Evolutionary conservation across 2,329 filamentous ascomycete genomes (phyloP), one percentile per base, ranked within the genome.

Genomic region (Phaeosphaeriaceae sp.): DNA sequence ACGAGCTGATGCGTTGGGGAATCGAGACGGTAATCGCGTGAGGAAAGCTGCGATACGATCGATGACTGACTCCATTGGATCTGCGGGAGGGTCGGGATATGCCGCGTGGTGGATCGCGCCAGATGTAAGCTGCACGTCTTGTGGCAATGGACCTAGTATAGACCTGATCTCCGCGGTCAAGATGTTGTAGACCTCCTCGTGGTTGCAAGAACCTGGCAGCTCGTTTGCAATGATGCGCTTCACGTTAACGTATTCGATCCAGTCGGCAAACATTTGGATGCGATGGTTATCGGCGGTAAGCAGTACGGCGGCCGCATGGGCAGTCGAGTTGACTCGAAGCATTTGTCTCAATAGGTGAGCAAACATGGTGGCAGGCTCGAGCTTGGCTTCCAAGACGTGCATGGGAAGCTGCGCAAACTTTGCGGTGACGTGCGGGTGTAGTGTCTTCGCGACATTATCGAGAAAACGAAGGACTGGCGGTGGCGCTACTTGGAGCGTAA

Each of bases 251-350:
- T 82, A 82, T 11, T 78, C 87, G 42, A 92, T 88, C 89, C 93
- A 97, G 72, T 99, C 95, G 51, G 90, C 83, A 82, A 95, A 97
- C 95, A 99, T 98, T 71, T 95, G 91, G 65, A 95, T 92, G 54
- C 95, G 88, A 74, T 96, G 96, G 47, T 92, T 91, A 19, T 92
- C 89, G 70, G 94, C 92, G 7, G 92, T 92, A 13, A 99, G 84
- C 86, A 97, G 93, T 62, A 95, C 96, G 21, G 93, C 94, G 1
- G 94, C 93, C 1, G 95, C 93, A 73, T 98, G 94, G 1, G 95
- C 95, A 20, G 94, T 92, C 58, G 95, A 86, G 72, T 99, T 99
- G 59, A 97, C 95, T 57, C 93, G 88, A 36, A 98, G 84, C 70
- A 95, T 90, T 50, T 95, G 91, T 72, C 94, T 91, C 19, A 99